Evolutionary conservation across 495 filamentous ascomycete genomes (phyloP).

Genomic region (Hypoxylon perforatum): DNA sequence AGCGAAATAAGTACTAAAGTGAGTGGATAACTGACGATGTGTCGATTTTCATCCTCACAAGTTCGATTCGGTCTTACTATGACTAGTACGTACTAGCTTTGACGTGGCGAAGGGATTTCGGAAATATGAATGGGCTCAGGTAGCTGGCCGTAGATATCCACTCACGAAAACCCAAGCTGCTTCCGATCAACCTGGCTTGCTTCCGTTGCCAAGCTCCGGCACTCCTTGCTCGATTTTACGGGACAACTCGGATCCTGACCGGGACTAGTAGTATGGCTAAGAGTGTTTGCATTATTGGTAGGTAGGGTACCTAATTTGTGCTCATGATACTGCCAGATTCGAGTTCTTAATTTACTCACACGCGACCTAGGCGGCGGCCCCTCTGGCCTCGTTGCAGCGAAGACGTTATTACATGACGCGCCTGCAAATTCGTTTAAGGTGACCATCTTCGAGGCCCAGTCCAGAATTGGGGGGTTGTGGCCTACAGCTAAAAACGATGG

Average conservation of each 20-base stretch:
- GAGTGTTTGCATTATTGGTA: constrained; percentile 36
- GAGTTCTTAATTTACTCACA: constrained; percentile 6
- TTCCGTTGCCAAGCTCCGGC: constrained; percentile 12
- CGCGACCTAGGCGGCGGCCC: constrained; percentile 75
- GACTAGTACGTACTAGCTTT: constrained; percentile 13
- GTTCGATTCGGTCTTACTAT: constrained; percentile 2
- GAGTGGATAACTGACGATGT: constrained; percentile 5
- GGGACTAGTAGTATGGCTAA: constrained; percentile 28
- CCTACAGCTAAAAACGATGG: constrained; percentile 56
- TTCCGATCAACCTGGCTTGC: constrained; percentile 3
- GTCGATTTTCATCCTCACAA: not conserved
- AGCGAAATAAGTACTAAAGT: not conserved
- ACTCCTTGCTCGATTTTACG: constrained; percentile 15
- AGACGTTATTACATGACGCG: constrained; percentile 74
- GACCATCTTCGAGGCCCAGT: constrained; percentile 74
- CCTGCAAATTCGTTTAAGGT: constrained; percentile 70
- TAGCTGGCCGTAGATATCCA: not conserved
- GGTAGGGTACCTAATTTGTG: constrained; percentile 25
- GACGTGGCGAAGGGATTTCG: not conserved
- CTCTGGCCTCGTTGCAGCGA: constrained; percentile 83
- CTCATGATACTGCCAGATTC: not conserved
- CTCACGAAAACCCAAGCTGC: constrained; percentile 1
- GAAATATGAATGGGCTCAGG: constrained; percentile 11
- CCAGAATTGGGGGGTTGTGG: constrained; percentile 83
- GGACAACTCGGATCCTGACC: constrained; percentile 17